A percentile compares a stretch with the other conserved stretches of the same genome.
phyloP scores from a whole-genome alignment of 179 eudicot species.

The Pouteria campechiana region DNA sequence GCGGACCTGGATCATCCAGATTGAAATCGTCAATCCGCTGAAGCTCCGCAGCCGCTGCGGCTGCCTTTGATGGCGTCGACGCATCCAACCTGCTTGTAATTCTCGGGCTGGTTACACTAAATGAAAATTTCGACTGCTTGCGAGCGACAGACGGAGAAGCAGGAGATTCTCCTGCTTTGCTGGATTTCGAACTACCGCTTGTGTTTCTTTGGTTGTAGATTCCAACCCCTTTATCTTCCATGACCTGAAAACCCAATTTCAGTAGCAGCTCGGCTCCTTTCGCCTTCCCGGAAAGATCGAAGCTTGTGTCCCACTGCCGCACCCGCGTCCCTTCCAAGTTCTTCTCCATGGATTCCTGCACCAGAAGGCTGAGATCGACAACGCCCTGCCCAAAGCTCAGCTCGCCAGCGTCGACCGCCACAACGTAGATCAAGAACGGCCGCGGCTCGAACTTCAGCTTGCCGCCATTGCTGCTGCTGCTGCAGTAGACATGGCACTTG shows the following conservation, averaged over 20 bases:
- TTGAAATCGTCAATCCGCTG: slow-evolving; percentile 74
- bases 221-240: slow-evolving; percentile 88
- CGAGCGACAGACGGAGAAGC: slow-evolving; percentile 44
- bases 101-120: slow-evolving; percentile 88
- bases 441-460: slow-evolving; percentile 67
- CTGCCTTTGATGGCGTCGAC: slow-evolving; percentile 71
- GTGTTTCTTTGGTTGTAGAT: slow-evolving; percentile 54
- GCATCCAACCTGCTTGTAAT: slow-evolving; percentile 43
- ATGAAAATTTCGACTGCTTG: slow-evolving; percentile 72
- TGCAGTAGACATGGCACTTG: slow-evolving; percentile 72
- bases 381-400: slow-evolving; percentile 71
- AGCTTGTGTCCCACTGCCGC: slow-evolving; percentile 82
- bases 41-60: slow-evolving; percentile 37
- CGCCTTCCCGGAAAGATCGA: slow-evolving; percentile 70
- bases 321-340: slow-evolving; percentile 56
- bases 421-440: slow-evolving; percentile 58
- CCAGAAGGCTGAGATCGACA: slow-evolving; percentile 66
- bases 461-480: slow-evolving; percentile 24
- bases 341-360: slow-evolving; percentile 70
- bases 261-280: slow-evolving; percentile 81
- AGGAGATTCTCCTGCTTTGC: slow-evolving; percentile 13
- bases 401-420: slow-evolving; percentile 78
- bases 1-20: slow-evolving; percentile 68
- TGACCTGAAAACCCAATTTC: slow-evolving; percentile 80
- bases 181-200: slow-evolving; percentile 23